These are phyloP conservation scores for Hericium rajendrae DNA, from an alignment of 768 basidiomycete species.

Conservation along the genomic window DNA sequence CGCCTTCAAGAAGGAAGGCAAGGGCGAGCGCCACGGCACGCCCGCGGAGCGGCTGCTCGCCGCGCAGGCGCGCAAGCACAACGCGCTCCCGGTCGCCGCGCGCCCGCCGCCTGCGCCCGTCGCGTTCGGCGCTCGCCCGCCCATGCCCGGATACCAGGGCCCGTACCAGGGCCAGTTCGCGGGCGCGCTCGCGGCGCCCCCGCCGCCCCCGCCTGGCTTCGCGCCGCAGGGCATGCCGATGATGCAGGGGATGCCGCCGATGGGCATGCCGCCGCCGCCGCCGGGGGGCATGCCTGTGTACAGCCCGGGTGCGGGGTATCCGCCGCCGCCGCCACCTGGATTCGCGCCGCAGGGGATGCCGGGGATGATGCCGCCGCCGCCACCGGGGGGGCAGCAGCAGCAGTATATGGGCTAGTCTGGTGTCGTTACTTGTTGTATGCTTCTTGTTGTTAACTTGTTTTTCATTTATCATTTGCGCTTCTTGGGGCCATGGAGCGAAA, in stretches of 20 bases:
- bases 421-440: background rate
- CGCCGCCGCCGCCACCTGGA: conserved; percentile 59
- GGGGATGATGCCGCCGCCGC: conserved; percentile 32
- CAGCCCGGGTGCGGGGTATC: conserved; percentile 34
- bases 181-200: conserved; percentile 58
- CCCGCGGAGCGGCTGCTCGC: conserved; percentile 94
- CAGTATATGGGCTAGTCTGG: conserved; percentile 4
- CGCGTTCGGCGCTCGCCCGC: conserved; percentile 56
- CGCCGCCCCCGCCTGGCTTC: conserved; percentile 76
- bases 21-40: conserved; percentile 96
- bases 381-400: conserved; percentile 8
- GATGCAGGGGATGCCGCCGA: conserved; percentile 29
- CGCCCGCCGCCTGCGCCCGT: conserved; percentile 71
- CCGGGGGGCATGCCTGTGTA: conserved; percentile 37
- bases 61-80: conserved; percentile 92
- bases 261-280: conserved; percentile 21
- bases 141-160: conserved; percentile 63
- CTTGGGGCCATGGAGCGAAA: too few relatives aligned
- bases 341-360: conserved; percentile 39
- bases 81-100: conserved; percentile 70
- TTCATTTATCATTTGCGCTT: background rate
- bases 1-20: conserved; percentile 98
- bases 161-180: conserved; percentile 92
- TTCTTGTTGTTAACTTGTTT: background rate
- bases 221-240: conserved; percentile 44